Evolutionary conservation across 2,329 filamentous ascomycete genomes (phyloP), one percentile per base, ranked within the genome.

Genomic region (Aureobasidium sp.): DNA sequence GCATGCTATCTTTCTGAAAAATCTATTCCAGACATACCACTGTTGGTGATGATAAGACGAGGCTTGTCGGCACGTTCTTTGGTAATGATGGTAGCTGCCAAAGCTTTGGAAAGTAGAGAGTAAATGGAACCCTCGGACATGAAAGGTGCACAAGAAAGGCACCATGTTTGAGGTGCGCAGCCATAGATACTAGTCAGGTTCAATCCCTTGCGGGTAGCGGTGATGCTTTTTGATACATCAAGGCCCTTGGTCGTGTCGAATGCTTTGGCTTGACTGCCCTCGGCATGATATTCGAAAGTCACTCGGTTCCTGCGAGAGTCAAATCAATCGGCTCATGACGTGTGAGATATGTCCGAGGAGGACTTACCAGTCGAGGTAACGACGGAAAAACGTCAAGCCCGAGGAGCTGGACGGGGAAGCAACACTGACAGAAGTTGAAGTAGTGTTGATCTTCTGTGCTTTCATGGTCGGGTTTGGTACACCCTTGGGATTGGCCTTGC

Each of bases 201-300:
- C 38, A 84, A 73, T 45, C 74, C 67, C 4, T 75, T 62, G 25
- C 81, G 76, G 30, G 71, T 67, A 0, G 68, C 59, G 4, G 75
- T 76, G 61, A 84, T 81, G 6, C 75, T 70, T 3, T 66, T 59
- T 0, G 77, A 77, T 2, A 79, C 71, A 0, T 62, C 60, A 17
- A 70, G 53, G 21, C 80, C 80, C 8, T 72, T 66, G 22, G 66
- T 60, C 7, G 72, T 76, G 59, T 81, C 77, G 49, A 80, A 80
- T 0, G 67, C 69, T 41, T 63, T 61, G 34, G 67, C 61, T 41
- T 77, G 73, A 40, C 73, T 75, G 35, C 72, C 73, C n/a, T 70
- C 66, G 3, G 80, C 75, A 62, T 86, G 83, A 61, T 81, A 84
- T 55, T 77, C 73, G 60, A 86, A 85, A 0, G 80, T 83, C n/a